These are phyloP conservation scores for Ganoderma boninense DNA, from an alignment of 1,284 basidiomycete species.

Conservation along the genomic window DNA sequence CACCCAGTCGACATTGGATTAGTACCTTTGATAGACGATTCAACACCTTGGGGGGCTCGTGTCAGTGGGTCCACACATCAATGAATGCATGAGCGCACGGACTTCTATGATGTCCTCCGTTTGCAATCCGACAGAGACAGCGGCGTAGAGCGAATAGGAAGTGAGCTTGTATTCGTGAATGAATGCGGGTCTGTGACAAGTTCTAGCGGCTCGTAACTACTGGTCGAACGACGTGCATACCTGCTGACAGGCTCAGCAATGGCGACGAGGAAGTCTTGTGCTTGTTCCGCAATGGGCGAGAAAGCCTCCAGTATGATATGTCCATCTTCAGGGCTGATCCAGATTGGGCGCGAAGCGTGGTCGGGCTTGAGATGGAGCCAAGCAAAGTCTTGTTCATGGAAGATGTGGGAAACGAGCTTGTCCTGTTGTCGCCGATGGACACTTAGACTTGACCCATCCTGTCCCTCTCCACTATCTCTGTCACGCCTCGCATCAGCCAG, in stretches of 20 bases:
- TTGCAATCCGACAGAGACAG: conserved; percentile 97
- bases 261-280: conserved; percentile 97
- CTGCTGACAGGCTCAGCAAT: conserved; percentile 99
- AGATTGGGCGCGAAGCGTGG: conserved; percentile 89
- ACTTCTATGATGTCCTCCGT: conserved; percentile 99
- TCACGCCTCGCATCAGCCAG: conserved; percentile 65
- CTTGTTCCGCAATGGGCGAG: conserved; percentile 96
- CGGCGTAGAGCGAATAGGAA: conserved; percentile 97
- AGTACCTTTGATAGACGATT: conserved; percentile 86
- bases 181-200: conserved; percentile 81
- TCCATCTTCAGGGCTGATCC: conserved; percentile 94
- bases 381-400: conserved; percentile 85
- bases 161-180: conserved; percentile 99
- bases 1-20: not conserved
- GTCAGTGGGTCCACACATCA: conserved; percentile 32
- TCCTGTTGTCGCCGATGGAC: conserved; percentile 75
- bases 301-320: conserved; percentile 97
- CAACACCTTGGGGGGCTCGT: conserved; percentile 63
- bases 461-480: conserved; percentile 46
- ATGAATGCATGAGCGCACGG: conserved; percentile 45
- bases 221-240: conserved; percentile 56
- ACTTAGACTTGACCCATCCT: conserved; percentile 42
- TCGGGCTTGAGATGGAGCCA: conserved; percentile 89
- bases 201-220: conserved; percentile 42
- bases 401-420: conserved; percentile 78